These are phyloP conservation scores for Cryptococcus sp. DNA, from an alignment of 1,284 basidiomycete genomes.

Conservation along the genomic window DNA sequence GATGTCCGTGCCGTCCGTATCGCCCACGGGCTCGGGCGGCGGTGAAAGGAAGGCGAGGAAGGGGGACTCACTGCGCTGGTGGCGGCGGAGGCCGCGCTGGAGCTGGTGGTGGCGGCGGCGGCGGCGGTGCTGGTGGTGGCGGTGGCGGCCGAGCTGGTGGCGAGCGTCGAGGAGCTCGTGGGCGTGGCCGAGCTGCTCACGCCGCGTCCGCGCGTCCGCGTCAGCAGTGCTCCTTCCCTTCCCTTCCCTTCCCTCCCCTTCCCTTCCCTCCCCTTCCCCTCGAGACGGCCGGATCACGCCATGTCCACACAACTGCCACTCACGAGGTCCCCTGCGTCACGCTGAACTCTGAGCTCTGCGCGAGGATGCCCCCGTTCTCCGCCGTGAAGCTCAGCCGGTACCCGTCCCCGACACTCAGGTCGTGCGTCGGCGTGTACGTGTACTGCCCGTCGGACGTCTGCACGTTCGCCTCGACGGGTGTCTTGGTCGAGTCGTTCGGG, in stretches of 20 bases:
- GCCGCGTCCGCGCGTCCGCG: too few species aligned
- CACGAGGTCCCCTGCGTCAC: conserved; percentile 27
- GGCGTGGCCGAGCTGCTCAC: neutral
- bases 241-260: too few species aligned
- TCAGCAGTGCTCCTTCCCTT: too few species aligned
- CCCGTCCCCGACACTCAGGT: conserved; percentile 20
- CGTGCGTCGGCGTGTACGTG: conserved; percentile 33
- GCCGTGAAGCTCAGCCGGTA: conserved; percentile 35
- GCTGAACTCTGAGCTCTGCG: conserved; percentile 39
- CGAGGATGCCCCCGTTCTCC: conserved; percentile 33
- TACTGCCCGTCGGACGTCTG: conserved; percentile 30
- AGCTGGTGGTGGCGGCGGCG: neutral
- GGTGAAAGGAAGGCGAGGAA: neutral
- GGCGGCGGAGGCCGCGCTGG: neutral
- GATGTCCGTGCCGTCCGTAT: too few species aligned
- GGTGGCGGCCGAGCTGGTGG: conserved; percentile 1
- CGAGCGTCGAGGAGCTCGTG: neutral
- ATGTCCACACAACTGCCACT: conserved; percentile 1
- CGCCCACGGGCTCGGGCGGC: too few species aligned
- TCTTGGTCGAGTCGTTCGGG: conserved; percentile 25
- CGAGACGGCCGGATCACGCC: too few species aligned
- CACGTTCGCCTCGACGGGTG: conserved; percentile 28
- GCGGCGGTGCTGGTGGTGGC: conserved; percentile 3
- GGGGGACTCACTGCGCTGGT: conserved; percentile 5
- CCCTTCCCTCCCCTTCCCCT: too few species aligned